Percentiles rank a stretch among this genome's conserved stretches.
These are phyloP conservation scores for Ophiosphaerella herpotricha DNA, from an alignment of 2,329 filamentous ascomycete genomes.

Conservation along the genomic window DNA sequence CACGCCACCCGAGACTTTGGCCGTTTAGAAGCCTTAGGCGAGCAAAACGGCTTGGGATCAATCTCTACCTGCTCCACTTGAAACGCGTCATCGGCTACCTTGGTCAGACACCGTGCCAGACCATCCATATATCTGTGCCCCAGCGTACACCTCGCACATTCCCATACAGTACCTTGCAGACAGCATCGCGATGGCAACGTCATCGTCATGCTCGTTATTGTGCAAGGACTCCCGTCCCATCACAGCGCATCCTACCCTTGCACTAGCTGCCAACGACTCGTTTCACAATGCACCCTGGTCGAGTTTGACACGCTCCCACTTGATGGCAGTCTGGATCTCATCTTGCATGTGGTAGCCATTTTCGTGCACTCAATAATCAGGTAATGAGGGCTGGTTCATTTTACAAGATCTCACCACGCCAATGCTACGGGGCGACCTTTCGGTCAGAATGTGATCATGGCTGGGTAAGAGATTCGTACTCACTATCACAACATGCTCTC, in stretches of 20 bases:
- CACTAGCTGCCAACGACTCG: constrained; percentile 23
- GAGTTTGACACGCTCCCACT: constrained; percentile 14
- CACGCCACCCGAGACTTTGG: constrained; percentile 32
- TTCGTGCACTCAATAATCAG: no score
- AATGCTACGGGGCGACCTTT: no score
- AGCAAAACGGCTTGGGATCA: not conserved
- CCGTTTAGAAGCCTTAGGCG: constrained; percentile 31
- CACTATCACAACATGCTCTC: no score
- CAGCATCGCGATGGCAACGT: constrained; percentile 1
- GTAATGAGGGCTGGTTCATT: not conserved
- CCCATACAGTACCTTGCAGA: not conserved
- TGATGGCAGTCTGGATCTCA: constrained; percentile 4
- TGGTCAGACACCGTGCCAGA: not conserved
- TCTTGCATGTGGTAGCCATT: not conserved
- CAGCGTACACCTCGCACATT: not conserved
- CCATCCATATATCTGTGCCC: no score
- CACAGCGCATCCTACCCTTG: constrained; percentile 20
- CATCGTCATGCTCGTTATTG: constrained; percentile 9
- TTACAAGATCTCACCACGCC: no score
- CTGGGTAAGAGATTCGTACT: no score
- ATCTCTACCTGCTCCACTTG: no score
- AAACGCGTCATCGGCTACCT: no score
- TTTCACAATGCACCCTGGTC: constrained; percentile 30
- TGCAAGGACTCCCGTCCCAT: constrained; percentile 22
- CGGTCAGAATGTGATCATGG: no score